Evolutionary conservation across 345 rosid genomes (phyloP).

Genomic region (Euphorbia pulcherrima): DNA sequence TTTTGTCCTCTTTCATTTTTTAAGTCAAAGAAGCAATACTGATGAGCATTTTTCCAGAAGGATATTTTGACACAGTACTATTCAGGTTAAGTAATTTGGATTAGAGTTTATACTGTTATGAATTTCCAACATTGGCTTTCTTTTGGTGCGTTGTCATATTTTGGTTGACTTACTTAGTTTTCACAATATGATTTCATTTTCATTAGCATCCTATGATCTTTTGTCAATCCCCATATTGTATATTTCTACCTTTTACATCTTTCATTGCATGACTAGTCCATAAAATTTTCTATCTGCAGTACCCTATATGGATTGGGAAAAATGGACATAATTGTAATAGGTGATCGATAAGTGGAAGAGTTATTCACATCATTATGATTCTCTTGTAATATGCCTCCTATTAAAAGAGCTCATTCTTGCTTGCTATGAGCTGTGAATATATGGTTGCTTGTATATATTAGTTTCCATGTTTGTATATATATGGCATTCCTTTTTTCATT

Average conservation of each 20-base stretch:
- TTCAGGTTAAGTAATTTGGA: not conserved
- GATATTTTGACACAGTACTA: not conserved
- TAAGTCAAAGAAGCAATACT: not conserved
- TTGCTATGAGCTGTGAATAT: not conserved
- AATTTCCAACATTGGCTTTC: not conserved
- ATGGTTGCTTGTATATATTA: not conserved
- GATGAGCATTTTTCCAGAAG: not conserved
- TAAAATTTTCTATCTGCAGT: conserved; percentile 1
- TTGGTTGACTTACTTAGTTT: not conserved
- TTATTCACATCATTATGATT: not conserved
- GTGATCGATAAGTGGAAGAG: not conserved
- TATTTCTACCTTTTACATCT: not conserved
- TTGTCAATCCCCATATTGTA: not conserved
- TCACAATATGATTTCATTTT: not conserved
- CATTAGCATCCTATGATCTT: not conserved
- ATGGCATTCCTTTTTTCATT: too few species aligned
- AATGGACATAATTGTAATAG: not conserved
- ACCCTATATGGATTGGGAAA: not conserved
- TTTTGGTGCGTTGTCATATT: not conserved
- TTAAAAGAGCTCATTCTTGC: not conserved
- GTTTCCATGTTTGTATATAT: not conserved
- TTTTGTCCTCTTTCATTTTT: too few species aligned
- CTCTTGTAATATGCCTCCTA: not conserved
- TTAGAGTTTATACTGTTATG: not conserved
- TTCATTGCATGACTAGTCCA: not conserved